Evolutionary conservation across 192 early-diverging fungal species (phyloP), one percentile per base, ranked within the genome.

Genomic region (Fimicolochytrium jonesii): DNA sequence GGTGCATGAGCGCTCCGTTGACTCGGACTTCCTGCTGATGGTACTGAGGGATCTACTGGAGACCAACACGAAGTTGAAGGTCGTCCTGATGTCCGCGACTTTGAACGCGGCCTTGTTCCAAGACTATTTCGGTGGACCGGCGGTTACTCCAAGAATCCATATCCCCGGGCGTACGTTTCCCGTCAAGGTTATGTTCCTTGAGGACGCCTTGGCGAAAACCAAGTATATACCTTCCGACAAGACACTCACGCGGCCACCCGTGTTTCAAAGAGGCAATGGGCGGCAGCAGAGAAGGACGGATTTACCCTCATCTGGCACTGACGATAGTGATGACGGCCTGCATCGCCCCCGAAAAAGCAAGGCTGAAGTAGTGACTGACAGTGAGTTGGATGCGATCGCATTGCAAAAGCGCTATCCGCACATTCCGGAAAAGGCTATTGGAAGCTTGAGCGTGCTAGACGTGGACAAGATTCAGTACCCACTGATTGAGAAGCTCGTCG

Each of bases 61-160:
- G 22, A 73, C 80, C 25, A 51, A 53, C 0, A 15, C 20, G 23
- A 79, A 86, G 47, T 66, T 94, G 26, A 76, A 77, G 26, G 66
- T 94, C 15, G 81, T 94, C 20, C 74, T 94, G 56, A 94, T 94
- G 92, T 89, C 87, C 50, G 92, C 92, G 25, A 94, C 92, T 0
- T 77, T 92, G 60, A 89, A 92, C 70, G 82, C 86, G 51, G 82
- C 85, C 15, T 66, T 84, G 31, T 94, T 94, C 69, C 77, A 86
- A 0, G 44, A 42, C 3, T 94, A 93, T 58, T 94, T 92, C 69
- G 85, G 82, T 23, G 45, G 80, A 69, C 28, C 28, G 51, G 47
- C 25, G 62, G 65, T 37, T 85, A 79, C 49, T 82, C 76, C 39
- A 5, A 11, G 45, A 15, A 28, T 60, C 30, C 37, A 52, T 26